Evolutionary conservation across 768 basidiomycete genomes (phyloP), one percentile per base, ranked within the genome.

Genomic region (Lentinula edodes): DNA sequence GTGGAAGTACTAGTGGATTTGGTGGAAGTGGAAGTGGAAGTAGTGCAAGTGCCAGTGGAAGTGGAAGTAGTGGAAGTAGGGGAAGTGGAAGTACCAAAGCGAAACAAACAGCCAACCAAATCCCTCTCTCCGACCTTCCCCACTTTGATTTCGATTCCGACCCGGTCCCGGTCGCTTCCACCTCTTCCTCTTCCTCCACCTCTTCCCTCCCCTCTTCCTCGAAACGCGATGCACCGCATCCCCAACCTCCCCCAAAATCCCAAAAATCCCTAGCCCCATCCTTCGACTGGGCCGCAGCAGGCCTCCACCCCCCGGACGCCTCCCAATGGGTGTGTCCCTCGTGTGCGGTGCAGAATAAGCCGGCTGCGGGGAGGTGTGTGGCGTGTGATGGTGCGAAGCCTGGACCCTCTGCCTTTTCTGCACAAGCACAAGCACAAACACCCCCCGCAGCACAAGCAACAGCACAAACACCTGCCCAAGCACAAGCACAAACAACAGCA

Each of bases 101-200:
- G 13, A 12, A n/a, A 16, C 39, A 36, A 20, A 70, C 70, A 32
- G 88, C 77, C 32, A 76, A 75, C 65, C 66, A 71, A 15, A 63
- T 79, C 32, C 71, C 79, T 10, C 63, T 68, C 39, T 67, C 74
- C 0, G 76, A 77, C 12, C 76, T 90, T 9, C 87, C 88, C 0
- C 65, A 61, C 2, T 81, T 78, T 52, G 70, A 75, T 46, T 75
- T 83, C 56, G 46, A 60, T 16, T 42, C 65, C 23, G 23, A 1
- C 23, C 23, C 23, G 23, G 59, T 52, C 15, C 56, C 36, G 13
- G 48, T 51, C 3, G 43, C 61, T 32, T 57, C 55, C 38, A 57
- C 66, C 16, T 45, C 70, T 16, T 51, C 10, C 18, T 23, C n/a
- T 0, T 6, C 36, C 52, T n/a, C 32, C 36, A 5, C 23, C 23